Percentiles rank a stretch among this genome's conserved stretches.
Evolutionary conservation across 768 basidiomycete genomes (phyloP).

Genomic region (Saitozyma sp.): DNA sequence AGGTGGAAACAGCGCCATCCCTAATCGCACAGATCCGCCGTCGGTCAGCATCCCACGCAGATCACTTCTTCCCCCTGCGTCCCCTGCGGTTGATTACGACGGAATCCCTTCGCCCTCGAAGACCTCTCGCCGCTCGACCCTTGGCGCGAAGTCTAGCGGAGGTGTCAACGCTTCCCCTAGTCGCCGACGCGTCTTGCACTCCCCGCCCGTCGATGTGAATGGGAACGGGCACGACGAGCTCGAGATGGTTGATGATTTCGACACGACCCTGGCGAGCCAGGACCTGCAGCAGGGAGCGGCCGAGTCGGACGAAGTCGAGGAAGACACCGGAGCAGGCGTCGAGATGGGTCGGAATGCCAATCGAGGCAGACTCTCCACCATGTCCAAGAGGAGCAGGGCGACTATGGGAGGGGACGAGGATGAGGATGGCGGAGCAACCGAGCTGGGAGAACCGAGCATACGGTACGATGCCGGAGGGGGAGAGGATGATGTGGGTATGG

Average conservation of each 20-base stretch:
- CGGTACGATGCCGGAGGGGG: constrained; percentile 17
- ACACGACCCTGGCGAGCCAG: not conserved
- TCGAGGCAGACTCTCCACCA: too few relatives aligned
- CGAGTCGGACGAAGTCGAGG: constrained; percentile 14
- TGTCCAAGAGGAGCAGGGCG: not conserved
- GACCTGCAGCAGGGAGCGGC: not conserved
- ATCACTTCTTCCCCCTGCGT: constrained; percentile 21
- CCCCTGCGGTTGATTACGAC: constrained; percentile 27
- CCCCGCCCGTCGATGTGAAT: not conserved
- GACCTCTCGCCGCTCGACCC: not conserved
- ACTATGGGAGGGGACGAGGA: constrained; percentile 9
- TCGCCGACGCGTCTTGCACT: not conserved
- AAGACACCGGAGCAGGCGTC: constrained; percentile 1
- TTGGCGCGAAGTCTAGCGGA: too few relatives aligned
- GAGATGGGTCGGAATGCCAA: too few relatives aligned
- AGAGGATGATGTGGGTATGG: constrained; percentile 2
- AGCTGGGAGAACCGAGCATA: not conserved
- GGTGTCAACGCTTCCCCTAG: too few relatives aligned
- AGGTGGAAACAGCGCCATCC: too few relatives aligned
- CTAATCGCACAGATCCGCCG: constrained; percentile 22
- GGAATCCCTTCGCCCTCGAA: constrained; percentile 24
- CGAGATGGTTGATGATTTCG: constrained; percentile 1
- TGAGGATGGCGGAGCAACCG: not conserved
- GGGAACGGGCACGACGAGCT: constrained; percentile 10
- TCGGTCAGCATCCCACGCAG: constrained; percentile 20